Conservation (phyloP, 257 asterid genomes). For the Nicotiana paniculata region DNA sequence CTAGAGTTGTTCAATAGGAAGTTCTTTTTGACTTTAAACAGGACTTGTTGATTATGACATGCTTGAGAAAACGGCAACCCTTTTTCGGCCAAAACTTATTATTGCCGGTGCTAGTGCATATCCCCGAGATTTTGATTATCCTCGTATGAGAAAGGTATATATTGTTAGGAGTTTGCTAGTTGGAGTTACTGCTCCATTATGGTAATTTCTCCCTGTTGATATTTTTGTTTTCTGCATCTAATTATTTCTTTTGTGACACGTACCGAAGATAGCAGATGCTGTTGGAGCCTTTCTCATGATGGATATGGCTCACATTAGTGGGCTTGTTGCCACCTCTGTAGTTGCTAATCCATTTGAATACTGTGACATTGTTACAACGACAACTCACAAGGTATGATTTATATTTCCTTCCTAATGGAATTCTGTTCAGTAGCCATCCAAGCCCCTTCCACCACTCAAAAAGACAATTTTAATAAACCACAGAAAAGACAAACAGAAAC, state of each 20-base stretch:
- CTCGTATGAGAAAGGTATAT: slow-evolving; percentile 77
- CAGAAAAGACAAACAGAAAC: not conserved
- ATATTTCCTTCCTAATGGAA: not conserved
- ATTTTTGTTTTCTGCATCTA: slow-evolving; percentile 5
- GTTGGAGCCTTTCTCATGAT: slow-evolving; percentile 97
- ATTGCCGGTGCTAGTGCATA: slow-evolving; percentile 98
- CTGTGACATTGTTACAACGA: slow-evolving; percentile 93
- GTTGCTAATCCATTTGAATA: slow-evolving; percentile 89
- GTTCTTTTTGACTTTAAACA: slow-evolving; percentile 13
- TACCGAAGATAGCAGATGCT: slow-evolving; percentile 73
- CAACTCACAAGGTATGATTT: slow-evolving; percentile 78
- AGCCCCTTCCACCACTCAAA: not conserved
- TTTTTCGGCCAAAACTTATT: slow-evolving; percentile 89
- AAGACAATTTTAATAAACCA: not conserved
- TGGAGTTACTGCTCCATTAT: not conserved
- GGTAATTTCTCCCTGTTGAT: not conserved
- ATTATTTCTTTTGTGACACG: slow-evolving; percentile 1
- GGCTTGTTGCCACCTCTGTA: slow-evolving; percentile 91
- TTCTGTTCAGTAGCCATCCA: not conserved
- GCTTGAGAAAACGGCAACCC: slow-evolving; percentile 84
- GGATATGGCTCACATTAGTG: slow-evolving; percentile 98
- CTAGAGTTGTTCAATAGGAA: not conserved
- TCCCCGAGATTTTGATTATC: slow-evolving; percentile 90
- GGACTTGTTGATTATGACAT: slow-evolving; percentile 88
- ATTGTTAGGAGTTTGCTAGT: not conserved